These are phyloP conservation scores for Camellia oleifera DNA, from an alignment of 179 eudicot species.

Conservation along the genomic window DNA sequence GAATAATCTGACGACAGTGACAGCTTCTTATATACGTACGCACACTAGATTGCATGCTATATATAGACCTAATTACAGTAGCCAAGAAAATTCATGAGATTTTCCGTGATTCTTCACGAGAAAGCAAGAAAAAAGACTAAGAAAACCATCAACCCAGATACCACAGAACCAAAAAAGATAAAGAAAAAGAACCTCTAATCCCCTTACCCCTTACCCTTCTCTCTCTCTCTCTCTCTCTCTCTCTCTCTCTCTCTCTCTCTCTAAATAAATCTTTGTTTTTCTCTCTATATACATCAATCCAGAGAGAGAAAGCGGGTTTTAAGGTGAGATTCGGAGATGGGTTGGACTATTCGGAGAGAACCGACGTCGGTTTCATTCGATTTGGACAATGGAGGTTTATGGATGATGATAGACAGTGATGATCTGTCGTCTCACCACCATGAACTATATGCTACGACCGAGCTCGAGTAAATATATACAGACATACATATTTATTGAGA, in stretches of 20 bases:
- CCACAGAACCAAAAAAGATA: slow-evolving; percentile 19
- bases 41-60: slow-evolving; percentile 14
- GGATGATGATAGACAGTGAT: not conserved
- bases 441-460: no score
- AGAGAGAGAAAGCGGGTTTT: not conserved
- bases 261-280: not conserved
- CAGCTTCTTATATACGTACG: slow-evolving; percentile 2
- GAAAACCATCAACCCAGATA: slow-evolving; percentile 8
- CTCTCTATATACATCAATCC: not conserved
- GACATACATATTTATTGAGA: no score
- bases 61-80: not conserved
- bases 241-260: not conserved
- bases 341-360: not conserved
- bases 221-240: not conserved
- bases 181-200: not conserved
- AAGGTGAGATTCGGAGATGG: not conserved
- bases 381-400: slow-evolving; percentile 10
- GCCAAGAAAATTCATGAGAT: slow-evolving; percentile 12
- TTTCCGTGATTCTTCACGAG: slow-evolving; percentile 8
- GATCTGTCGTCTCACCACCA: slow-evolving; percentile 5
- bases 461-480: no score
- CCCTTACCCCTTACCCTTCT: no score
- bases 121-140: not conserved
- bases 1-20: not conserved
- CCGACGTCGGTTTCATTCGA: slow-evolving; percentile 3